These are phyloP conservation scores for Syzygium malaccense DNA, from an alignment of 441 rosid genomes.

Conservation along the genomic window DNA sequence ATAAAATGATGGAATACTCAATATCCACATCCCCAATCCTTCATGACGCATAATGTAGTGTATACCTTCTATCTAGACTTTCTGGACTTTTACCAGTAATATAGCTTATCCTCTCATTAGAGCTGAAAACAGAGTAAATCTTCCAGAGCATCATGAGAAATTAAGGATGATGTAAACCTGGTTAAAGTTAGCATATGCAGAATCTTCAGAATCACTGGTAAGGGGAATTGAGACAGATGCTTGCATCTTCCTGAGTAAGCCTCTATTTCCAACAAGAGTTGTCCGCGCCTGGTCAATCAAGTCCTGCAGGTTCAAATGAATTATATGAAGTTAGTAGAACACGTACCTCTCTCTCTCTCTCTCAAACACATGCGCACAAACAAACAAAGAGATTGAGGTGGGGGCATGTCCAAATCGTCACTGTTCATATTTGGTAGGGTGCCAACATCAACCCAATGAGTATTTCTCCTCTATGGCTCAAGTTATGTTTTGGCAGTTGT, in stretches of 20 bases:
- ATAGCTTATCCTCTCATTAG: not conserved
- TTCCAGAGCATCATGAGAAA: not conserved
- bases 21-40: not conserved
- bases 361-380: not conserved
- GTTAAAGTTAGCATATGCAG: conserved; percentile 60
- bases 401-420: not conserved
- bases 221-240: conserved; percentile 39
- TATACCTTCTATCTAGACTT: not conserved
- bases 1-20: not conserved
- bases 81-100: not conserved
- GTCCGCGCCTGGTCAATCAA: conserved; percentile 77
- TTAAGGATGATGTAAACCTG: conserved; percentile 32
- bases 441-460: not conserved
- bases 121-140: not conserved
- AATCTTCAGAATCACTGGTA: conserved; percentile 35
- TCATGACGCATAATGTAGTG: not conserved
- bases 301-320: conserved; percentile 40
- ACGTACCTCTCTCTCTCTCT: not conserved
- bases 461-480: not conserved
- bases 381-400: not conserved
- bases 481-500: not conserved
- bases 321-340: not conserved
- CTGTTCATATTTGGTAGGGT: not conserved
- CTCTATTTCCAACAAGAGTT: conserved; percentile 64
- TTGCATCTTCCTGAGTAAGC: conserved; percentile 54